Evolutionary conservation across 805 yeast genomes (phyloP), one percentile per base, ranked within the genome.

Genomic region (Candida suzukii): DNA sequence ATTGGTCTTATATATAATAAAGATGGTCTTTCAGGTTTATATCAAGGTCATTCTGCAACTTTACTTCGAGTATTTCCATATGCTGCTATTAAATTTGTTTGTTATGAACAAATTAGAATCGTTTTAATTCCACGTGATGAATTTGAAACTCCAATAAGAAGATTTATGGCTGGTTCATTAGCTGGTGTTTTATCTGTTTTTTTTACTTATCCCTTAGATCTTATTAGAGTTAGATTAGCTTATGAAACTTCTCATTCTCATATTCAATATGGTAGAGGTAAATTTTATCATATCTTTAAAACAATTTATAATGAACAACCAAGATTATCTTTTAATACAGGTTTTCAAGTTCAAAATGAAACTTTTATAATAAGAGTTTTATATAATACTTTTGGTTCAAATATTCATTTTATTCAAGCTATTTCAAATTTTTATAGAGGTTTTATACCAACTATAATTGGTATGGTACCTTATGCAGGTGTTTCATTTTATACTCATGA

Each of bases 381-480:
- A 8, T 70, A 46, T 52, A 54, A 43, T 50, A 49, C 52, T 46
- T 58, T 61, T 50, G 73, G 41, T 46, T 52, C 46, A 49, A 57
- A 41, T 53, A 57, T 39, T 64, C 76, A 35, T 47, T 49, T 44
- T 28, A 34, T 61, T 8, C 59, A 63, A 33, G 60, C 73, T 6
- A 43, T 75, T 12, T 64, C 76, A 40, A 91, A 90, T 64, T 93
- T 90, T 60, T 93, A 91, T 64, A 72, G 97, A 43, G 99, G 99
- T 2, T 93, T 91, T 61, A 76, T 84, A 8, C 96, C 99, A 17
- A 93, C 99, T 0, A 80, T 93, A 35, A 53, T 90, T 32, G 99
- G 99, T 11, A 90, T 93, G 95, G 71, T 93, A 19, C 99, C 99
- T 1, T 93, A 93, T 58, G 99, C 99, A 1, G 99, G 99, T 11